phyloP scores from a whole-genome alignment of 2,329 filamentous ascomycete genomes.

The Harringtonia aguacate region DNA sequence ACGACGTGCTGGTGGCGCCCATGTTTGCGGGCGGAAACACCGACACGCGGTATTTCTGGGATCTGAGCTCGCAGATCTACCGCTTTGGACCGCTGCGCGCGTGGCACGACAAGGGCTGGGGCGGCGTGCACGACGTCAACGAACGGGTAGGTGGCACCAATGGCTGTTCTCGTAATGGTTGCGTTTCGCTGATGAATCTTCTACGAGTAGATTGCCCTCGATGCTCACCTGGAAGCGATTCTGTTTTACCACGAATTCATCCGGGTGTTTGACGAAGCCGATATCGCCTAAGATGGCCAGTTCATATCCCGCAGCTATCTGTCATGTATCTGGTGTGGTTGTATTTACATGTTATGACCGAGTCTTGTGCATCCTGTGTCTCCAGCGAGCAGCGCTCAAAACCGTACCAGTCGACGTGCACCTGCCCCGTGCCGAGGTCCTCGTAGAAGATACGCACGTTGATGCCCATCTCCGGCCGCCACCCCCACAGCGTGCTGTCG shows the following conservation, averaged over 20 bases:
- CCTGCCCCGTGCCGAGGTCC: too few relatives aligned
- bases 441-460: too few relatives aligned
- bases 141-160: constrained; percentile 26
- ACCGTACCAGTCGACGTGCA: too few relatives aligned
- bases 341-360: too few relatives aligned
- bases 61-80: constrained; percentile 33
- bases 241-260: constrained; percentile 2
- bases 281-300: too few relatives aligned
- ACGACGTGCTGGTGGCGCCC: constrained; percentile 39
- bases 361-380: too few relatives aligned
- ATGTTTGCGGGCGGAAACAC: constrained; percentile 37
- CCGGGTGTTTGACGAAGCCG: constrained; percentile 1
- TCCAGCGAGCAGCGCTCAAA: too few relatives aligned
- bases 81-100: constrained; percentile 34
- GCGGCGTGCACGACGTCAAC: constrained; percentile 26
- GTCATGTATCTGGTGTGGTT: too few relatives aligned
- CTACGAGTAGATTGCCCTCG: not conserved
- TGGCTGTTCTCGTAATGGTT: not conserved
- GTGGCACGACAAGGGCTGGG: constrained; percentile 19
- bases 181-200: not conserved
- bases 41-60: constrained; percentile 36
- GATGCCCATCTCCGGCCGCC: too few relatives aligned
- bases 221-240: constrained; percentile 1
- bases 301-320: too few relatives aligned
- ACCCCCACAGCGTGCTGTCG: too few relatives aligned